Evolutionary conservation across 495 filamentous ascomycete genomes (phyloP).

Genomic region (Trichoderma asperelloides): DNA sequence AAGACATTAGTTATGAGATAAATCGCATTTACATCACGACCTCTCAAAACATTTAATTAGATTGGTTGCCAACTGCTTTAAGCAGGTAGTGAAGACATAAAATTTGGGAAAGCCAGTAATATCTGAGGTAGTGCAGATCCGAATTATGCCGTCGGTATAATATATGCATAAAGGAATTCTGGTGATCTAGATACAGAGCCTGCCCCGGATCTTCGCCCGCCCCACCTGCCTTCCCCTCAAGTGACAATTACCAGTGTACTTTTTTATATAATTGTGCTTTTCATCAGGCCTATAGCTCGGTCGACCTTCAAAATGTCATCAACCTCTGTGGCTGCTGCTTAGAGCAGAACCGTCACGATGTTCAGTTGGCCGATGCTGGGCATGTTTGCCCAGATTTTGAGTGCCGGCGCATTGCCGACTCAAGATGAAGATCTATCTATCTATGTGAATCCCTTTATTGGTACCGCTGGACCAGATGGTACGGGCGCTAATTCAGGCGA

Average conservation of each 20-base stretch:
- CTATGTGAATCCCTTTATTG: constrained; percentile 8
- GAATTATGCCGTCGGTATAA: neutral
- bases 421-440: neutral
- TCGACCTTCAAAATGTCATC: neutral
- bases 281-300: neutral
- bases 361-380: neutral
- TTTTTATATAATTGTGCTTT: neutral
- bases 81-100: no score
- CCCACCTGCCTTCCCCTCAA: neutral
- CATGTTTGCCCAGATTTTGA: neutral
- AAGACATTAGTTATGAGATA: no score
- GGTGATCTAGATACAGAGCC: neutral
- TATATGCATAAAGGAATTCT: neutral
- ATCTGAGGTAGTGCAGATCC: neutral
- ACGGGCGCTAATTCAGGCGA: constrained; percentile 37
- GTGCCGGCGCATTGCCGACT: neutral
- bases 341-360: neutral
- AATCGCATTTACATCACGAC: no score
- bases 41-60: no score
- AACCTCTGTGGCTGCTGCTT: neutral
- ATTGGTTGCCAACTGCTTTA: no score
- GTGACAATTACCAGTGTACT: neutral
- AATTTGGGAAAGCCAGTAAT: no score
- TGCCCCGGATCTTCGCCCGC: neutral
- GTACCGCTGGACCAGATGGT: neutral